Evolutionary conservation across 108 stramenopile genomes (phyloP), one percentile per base, ranked within the genome.

Genomic region (Bacterosira constricta): DNA sequence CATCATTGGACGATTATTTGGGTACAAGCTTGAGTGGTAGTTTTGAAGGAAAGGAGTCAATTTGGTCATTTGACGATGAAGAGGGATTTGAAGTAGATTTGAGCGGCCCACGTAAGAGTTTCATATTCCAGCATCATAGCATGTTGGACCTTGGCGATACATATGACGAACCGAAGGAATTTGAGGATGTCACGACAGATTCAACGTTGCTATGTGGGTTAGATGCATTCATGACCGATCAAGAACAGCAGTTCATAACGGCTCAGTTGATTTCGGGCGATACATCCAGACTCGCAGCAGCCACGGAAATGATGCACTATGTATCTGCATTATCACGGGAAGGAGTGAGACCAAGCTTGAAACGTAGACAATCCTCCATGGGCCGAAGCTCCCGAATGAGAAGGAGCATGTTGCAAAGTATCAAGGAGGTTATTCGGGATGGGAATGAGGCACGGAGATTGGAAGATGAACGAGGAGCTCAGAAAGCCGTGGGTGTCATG

Each of bases 131-230:
- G 30, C 73, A 75, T 51, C 63, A 66, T 23, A 72, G 52, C 45
- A 21, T 56, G 20, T 13, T 49, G 1, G 62, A 44, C 12, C 10
- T 31, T 30, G 49, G 29, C 29, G 44, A 42, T 18, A 57, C 42
- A 3, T 29, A 46, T 23, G 61, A 72, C 17, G 44, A 53, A 25
- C 17, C 21, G 39, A 25, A 25, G 32, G 42, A 49, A 34, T 0
- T 46, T 21, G 30, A 32, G n/a, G 42, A 13, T 2, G 60, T 51
- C 46, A 21, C 9, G 25, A 20, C 42, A 1, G 88, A 90, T 50
- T 69, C 83, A 4, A 84, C 90, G 1, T 56, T 94, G 23, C 82
- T 94, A 72, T 62, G 63, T 45, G 92, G 92, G 1, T 61, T 89
- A 4, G 88, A 90, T 25, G 83, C 78, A 39, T 75, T 79, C 84